phyloP scores from a whole-genome alignment of 768 basidiomycete genomes.

The Boletus rubroflammeus region DNA sequence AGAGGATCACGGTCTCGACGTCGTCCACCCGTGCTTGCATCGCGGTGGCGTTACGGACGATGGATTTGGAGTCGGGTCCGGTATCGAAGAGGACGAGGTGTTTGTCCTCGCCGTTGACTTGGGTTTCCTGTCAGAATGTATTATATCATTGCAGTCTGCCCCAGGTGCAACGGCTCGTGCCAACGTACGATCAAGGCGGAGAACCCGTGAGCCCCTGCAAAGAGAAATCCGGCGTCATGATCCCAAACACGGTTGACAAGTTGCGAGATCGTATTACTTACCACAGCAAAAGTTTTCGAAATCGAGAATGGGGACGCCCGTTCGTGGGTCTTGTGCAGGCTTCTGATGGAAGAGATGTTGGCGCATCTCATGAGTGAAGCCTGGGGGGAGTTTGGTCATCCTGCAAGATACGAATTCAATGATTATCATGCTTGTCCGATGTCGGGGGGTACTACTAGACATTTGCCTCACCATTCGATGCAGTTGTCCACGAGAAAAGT shows the following conservation, averaged over 20 bases:
- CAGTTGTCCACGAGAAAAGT: slow-evolving; percentile 74
- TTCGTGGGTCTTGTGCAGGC: slow-evolving; percentile 40
- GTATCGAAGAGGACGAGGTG: slow-evolving; percentile 77
- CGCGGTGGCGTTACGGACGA: slow-evolving; percentile 66
- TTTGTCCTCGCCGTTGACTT: slow-evolving; percentile 39
- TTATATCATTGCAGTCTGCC: background rate
- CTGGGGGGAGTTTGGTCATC: slow-evolving; percentile 77
- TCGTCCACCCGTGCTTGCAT: slow-evolving; percentile 52
- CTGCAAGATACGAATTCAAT: slow-evolving; percentile 30
- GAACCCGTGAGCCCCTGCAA: slow-evolving; percentile 76
- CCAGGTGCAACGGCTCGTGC: background rate
- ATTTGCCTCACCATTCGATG: slow-evolving; percentile 68
- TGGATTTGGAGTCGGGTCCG: slow-evolving; percentile 72
- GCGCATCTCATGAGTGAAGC: slow-evolving; percentile 68
- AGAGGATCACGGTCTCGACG: slow-evolving; percentile 65
- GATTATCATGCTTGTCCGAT: background rate
- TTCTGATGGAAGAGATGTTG: slow-evolving; percentile 55
- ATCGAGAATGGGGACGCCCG: slow-evolving; percentile 63
- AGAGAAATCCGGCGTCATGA: background rate
- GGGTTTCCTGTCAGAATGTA: slow-evolving; percentile 48
- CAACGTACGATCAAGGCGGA: slow-evolving; percentile 68
- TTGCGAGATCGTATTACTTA: slow-evolving; percentile 26
- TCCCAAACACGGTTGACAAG: background rate
- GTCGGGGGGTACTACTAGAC: background rate
- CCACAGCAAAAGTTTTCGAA: slow-evolving; percentile 71